Evolutionary conservation across 2,329 filamentous ascomycete genomes (phyloP), one percentile per base, ranked within the genome.

Genomic region (Sclerotinia borealis): DNA sequence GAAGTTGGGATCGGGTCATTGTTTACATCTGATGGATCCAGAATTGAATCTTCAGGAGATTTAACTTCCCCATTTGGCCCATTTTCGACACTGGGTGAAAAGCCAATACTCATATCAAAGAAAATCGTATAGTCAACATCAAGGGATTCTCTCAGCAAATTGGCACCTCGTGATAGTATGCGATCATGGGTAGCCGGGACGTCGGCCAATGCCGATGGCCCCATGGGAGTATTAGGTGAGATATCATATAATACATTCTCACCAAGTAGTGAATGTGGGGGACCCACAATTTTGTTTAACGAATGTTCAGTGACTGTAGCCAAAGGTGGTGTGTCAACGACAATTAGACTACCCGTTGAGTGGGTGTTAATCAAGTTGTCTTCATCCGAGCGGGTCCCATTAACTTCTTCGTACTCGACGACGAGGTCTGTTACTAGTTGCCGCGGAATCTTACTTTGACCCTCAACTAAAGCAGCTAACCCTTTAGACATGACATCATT

Each of bases 401-500:
- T 49, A 17, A 19, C 34, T 13, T 50, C 41, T 58, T 48, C 50
- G 31, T 41, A 36, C 15, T 62, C 43, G 31, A 55, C 31, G 39
- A 29, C 29, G 19, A 34, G 25, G 9, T 58, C 60, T 31, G 34
- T 29, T 29, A 31, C 25, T 19, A 31, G 29, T 8, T 61, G 25
- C n/a, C 37, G 48, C 15, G 48, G 60, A 13, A 67, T 66, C 5
- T 25, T 56, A 31, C 48, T 34, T 54, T 49, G 52, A 19, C 78
- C 79, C 58, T 82, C 81, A 7, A 82, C 79, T 56, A 83, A 84
- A 10, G 75, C 76, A 7, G 79, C 81, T 22, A 85, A 71, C 0
- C 82, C 81, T n/a, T 79, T 76, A 50, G 79, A 80, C 73, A 80
- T 85, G 67, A 77, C 79, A 63, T 77, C 82, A 47, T 76, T 82